Conservation (phyloP, 305 asterid genomes). For the Lippia alba region DNA sequence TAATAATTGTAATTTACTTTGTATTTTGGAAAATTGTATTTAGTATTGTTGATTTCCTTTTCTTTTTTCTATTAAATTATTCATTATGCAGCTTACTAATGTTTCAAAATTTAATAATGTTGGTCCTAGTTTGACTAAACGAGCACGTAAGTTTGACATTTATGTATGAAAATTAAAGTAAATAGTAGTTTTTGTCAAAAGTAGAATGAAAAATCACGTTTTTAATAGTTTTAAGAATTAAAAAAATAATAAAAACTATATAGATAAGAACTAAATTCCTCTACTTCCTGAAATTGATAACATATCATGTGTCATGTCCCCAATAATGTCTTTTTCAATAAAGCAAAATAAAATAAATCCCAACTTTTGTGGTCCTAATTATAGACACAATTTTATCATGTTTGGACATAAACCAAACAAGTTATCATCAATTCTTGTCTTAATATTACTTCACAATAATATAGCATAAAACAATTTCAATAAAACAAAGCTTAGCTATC, state of each 20-base stretch:
- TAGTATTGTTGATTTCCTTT: no score
- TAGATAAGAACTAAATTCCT: not conserved
- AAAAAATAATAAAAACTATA: not conserved
- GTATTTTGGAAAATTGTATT: no score
- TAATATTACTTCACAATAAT: not conserved
- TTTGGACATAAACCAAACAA: constrained; percentile 22
- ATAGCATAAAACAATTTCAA: not conserved
- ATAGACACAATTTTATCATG: not conserved
- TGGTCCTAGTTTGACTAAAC: not conserved
- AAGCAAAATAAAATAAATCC: constrained; percentile 21
- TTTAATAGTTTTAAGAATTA: not conserved
- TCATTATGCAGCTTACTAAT: no score
- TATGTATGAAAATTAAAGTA: not conserved
- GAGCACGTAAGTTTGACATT: no score
- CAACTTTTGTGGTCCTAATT: constrained; percentile 38
- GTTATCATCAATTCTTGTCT: not conserved
- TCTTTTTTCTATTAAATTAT: no score
- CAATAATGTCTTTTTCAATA: constrained; percentile 34
- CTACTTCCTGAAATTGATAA: constrained; percentile 1
- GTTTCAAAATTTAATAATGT: not conserved
- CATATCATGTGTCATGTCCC: constrained; percentile 31
- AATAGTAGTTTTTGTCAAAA: no score
- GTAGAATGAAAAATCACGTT: not conserved
- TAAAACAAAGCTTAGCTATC: no score
- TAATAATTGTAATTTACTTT: no score